Base-by-base conservation (phyloP, 2,329 filamentous ascomycete species). In the Calonectria hawksworthii region DNA sequence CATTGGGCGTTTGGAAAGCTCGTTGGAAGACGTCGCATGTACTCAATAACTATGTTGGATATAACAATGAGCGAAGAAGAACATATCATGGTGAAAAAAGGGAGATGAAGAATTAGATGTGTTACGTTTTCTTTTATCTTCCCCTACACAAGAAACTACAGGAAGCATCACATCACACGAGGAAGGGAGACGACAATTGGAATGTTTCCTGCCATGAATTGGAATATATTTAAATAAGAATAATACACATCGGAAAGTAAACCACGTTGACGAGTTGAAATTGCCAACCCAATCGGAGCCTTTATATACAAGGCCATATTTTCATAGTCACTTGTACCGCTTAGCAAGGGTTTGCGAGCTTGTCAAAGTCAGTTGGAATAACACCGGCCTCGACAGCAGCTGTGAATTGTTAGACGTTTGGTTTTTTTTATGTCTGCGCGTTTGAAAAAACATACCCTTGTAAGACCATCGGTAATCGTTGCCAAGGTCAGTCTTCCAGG, bases 391-490 rank as follows among this genome's bases (percentile, higher is more conserved):
- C 70, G 2, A 56, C 78, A 4, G 79, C 79, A 67, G 75, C 80
- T 81, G 4, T 5, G 34, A 71, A 28, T 8, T n/a, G 65, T 77
- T 30, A 76, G 72, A 11, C 26, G 1, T 50, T 9, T 2, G n/a
- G 3, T 14, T 26, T 26, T 32, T 36, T 21, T 14, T 3, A 47
- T 11, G 21, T 28, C 21, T 11, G 26, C 11, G 6, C 6, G 18
- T n/a, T 4, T 30, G 10, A 11, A 28, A 52, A 28, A 52, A 70
- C 79, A 41, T 26, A 80, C 80, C 76, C 72, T 72, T 76, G 44
- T 81, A 81, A 38, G 78, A 79, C 80, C 80, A 81, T 3, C 80
- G 77, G 51, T 81, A 81, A 50, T 81, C 79, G n/a, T 71, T 56
- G 14, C 80, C 78, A 18, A 80, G 75, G 59, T 75, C 76, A 1